A percentile compares a stretch with the other conserved stretches of the same genome.
Evolutionary conservation across 2,329 filamentous ascomycete species (phyloP).

Genomic region (Colletotrichum filicis): DNA sequence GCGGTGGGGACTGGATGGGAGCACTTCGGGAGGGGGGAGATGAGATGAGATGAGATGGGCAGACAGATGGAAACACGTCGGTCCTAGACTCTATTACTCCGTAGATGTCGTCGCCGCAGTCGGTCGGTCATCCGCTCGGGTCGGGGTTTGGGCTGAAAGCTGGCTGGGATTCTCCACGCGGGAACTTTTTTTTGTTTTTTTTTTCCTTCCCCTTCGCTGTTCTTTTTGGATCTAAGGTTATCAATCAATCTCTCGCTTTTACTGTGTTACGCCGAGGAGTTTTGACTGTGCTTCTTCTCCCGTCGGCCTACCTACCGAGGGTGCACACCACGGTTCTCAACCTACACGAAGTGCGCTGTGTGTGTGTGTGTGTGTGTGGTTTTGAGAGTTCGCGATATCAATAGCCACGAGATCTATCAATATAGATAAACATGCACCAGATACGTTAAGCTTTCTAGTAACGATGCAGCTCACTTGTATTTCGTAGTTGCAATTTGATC

Average conservation of each 20-base stretch:
- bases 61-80: background rate
- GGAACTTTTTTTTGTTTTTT: background rate
- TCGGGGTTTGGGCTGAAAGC: background rate
- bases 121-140: background rate
- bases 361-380: background rate
- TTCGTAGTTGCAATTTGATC: background rate
- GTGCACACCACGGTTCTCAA: no score
- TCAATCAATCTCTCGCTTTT: background rate
- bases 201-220: background rate
- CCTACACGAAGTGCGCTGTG: no score
- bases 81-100: background rate
- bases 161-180: background rate
- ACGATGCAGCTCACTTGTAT: background rate
- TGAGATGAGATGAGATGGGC: background rate
- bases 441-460: background rate
- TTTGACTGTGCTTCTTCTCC: background rate
- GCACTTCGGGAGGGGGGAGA: background rate
- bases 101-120: background rate
- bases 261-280: constrained; percentile 6
- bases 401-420: background rate
- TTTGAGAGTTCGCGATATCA: background rate
- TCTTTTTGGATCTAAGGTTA: background rate
- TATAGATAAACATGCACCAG: background rate
- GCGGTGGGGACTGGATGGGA: background rate
- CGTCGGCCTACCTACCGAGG: no score